Base-by-base conservation (phyloP, 2,329 filamentous ascomycete genomes). In the Calonectria multiphialidica region DNA sequence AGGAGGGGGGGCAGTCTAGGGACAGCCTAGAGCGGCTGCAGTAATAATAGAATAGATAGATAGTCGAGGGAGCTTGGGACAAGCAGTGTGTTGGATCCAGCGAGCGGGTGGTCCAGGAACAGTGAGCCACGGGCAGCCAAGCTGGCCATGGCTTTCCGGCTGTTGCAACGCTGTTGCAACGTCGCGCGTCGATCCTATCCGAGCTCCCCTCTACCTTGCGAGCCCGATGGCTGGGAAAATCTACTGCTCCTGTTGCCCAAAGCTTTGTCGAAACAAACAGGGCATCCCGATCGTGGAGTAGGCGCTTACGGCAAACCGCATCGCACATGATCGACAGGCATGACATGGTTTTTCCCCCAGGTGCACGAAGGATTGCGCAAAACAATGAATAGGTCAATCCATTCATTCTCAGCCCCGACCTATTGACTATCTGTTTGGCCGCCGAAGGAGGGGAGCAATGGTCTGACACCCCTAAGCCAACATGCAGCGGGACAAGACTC, bases 131-230 rank as follows among this genome's bases (percentile, higher is more conserved):
- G 57, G 66, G 66, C 62, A 72, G 66, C 28, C 30, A 50, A 63
- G 53, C 67, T 76, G 77, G 75, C 66, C 77, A 79, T 72, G 72
- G 77, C 77, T 77, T 57, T 72, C 72, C 71, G 53, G 53, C 53
- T 57, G 53, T 57, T 37, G 53, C 53, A 33, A 57, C 53, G 72
- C 49, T 74, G 68, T 74, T 68, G 55, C 55, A 61, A 72, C 55
- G 59, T 70, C 65, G 69, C 68, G 68, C 70, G 77, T 77, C 74
- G 76, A 79, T 78, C 77, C 37, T 66, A 75, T 75, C 72, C 75
- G 66, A 77, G 78, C 76, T 76, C 59, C 23, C 68, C 70, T 49
- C 47, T 66, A 59, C 70, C 72, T 70, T 70, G 68, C 66, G 68
- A 68, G 53, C 33, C 53, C 28, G 44, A 61, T 59, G 64, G 53